Evolutionary conservation across 495 filamentous ascomycete genomes (phyloP).

Genomic region (Letharia lupina): DNA sequence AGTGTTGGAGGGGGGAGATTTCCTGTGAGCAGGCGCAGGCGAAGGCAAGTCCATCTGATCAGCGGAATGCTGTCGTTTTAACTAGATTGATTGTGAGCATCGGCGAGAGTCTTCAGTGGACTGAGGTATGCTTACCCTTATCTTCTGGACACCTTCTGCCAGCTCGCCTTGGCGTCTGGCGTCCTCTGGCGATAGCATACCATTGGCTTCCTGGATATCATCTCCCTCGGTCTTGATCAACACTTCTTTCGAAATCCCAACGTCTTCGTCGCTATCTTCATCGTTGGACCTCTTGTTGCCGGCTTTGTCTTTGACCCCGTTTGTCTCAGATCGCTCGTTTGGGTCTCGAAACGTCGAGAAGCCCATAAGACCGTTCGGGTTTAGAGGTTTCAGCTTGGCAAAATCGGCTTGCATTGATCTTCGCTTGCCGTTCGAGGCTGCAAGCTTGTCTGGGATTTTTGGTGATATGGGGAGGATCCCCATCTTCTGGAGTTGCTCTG

Average conservation of each 20-base stretch:
- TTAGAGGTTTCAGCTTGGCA: constrained; percentile 72
- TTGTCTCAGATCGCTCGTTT: constrained; percentile 39
- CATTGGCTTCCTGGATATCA: constrained; percentile 60
- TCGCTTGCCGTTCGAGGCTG: constrained; percentile 52
- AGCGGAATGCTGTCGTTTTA: constrained; percentile 90
- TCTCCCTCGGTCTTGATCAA: constrained; percentile 60
- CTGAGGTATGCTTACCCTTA: constrained; percentile 58
- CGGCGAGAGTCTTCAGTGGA: background rate
- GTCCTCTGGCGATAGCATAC: constrained; percentile 63
- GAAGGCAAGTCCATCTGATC: constrained; percentile 53
- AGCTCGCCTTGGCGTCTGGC: constrained; percentile 75
- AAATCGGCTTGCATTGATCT: constrained; percentile 75
- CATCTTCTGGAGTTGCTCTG: constrained; percentile 92
- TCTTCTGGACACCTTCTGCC: constrained; percentile 81
- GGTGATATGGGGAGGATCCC: constrained; percentile 60
- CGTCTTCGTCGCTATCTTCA: constrained; percentile 53
- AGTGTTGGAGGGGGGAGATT: constrained; percentile 40
- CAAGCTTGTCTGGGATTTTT: constrained; percentile 48
- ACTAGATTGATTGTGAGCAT: constrained; percentile 41
- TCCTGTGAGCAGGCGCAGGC: constrained; percentile 32
- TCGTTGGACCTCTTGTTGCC: constrained; percentile 28
- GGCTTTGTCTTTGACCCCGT: constrained; percentile 48
- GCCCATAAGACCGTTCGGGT: constrained; percentile 73
- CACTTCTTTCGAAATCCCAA: constrained; percentile 64
- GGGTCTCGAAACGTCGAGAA: constrained; percentile 82